A percentile compares a stretch with the other conserved stretches of the same genome.
Evolutionary conservation across 345 rosid genomes (phyloP).

Genomic region (Syzygium jambos): DNA sequence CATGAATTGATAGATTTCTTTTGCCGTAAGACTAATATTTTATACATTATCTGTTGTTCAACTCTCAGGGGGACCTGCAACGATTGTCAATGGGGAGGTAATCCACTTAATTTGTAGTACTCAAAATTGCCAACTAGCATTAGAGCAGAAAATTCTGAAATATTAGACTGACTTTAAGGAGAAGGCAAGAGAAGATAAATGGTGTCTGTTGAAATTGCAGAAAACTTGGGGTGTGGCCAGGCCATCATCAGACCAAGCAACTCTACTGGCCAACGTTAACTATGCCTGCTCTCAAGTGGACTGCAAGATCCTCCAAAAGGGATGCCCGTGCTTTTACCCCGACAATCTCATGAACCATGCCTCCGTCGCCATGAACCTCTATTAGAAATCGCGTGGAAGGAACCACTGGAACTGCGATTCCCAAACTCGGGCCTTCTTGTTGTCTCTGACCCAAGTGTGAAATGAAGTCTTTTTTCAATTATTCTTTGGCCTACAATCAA

Average conservation of each 20-base stretch:
- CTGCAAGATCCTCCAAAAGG: conserved; percentile 21
- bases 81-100: neutral
- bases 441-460: conserved; percentile 6
- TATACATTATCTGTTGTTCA: neutral
- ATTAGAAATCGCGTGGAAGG: conserved; percentile 21
- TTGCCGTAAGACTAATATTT: neutral
- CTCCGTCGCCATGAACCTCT: conserved; percentile 32
- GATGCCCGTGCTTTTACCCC: conserved; percentile 33
- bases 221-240: conserved; percentile 28
- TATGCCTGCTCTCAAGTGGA: conserved; percentile 21
- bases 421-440: conserved; percentile 4
- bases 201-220: neutral
- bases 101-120: neutral
- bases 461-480: too few relatives aligned
- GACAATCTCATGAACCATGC: conserved; percentile 23
- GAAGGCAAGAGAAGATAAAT: neutral
- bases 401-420: conserved; percentile 36
- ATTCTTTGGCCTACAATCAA: neutral
- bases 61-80: neutral
- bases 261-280: conserved; percentile 23
- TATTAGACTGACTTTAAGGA: neutral
- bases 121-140: neutral
- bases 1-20: neutral
- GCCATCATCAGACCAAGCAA: conserved; percentile 13
- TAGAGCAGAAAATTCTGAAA: neutral